Conservation (phyloP, 805 yeast species). For the Candida corydali region DNA sequence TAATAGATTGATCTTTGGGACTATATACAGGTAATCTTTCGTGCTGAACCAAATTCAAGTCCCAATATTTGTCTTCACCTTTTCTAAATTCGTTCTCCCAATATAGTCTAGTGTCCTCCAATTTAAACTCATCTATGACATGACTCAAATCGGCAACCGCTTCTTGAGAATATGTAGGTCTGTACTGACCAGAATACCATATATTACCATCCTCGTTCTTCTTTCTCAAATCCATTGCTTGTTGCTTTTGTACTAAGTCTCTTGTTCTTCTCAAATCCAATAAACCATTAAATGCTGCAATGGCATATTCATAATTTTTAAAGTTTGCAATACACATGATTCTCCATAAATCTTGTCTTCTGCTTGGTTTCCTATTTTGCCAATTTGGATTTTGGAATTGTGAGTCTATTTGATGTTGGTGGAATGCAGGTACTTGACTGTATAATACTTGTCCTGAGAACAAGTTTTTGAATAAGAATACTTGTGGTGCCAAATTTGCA, state of each 20-base stretch:
- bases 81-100: slow-evolving; percentile 91
- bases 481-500: slow-evolving; percentile 75
- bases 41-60: slow-evolving; percentile 53
- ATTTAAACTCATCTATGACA: slow-evolving; percentile 60
- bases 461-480: slow-evolving; percentile 76
- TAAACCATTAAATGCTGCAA: slow-evolving; percentile 68
- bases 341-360: slow-evolving; percentile 86
- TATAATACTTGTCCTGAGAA: slow-evolving; percentile 88
- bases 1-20: slow-evolving; percentile 63
- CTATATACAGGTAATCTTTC: slow-evolving; percentile 51
- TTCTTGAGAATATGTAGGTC: slow-evolving; percentile 89
- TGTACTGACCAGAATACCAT: slow-evolving; percentile 83
- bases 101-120: slow-evolving; percentile 46
- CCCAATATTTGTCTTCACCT: slow-evolving; percentile 79
- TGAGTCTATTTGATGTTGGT: slow-evolving; percentile 55
- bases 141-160: slow-evolving; percentile 80
- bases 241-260: slow-evolving; percentile 54
- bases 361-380: slow-evolving; percentile 77
- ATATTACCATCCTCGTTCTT: slow-evolving; percentile 73
- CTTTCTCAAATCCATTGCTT: slow-evolving; percentile 65
- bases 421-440: slow-evolving; percentile 73
- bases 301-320: slow-evolving; percentile 56
- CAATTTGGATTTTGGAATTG: slow-evolving; percentile 84
- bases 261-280: slow-evolving; percentile 72
- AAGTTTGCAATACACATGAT: slow-evolving; percentile 81